Evolutionary conservation across 2,329 filamentous ascomycete genomes (phyloP), one percentile per base, ranked within the genome.

Genomic region (Sporothrix schenckii): DNA sequence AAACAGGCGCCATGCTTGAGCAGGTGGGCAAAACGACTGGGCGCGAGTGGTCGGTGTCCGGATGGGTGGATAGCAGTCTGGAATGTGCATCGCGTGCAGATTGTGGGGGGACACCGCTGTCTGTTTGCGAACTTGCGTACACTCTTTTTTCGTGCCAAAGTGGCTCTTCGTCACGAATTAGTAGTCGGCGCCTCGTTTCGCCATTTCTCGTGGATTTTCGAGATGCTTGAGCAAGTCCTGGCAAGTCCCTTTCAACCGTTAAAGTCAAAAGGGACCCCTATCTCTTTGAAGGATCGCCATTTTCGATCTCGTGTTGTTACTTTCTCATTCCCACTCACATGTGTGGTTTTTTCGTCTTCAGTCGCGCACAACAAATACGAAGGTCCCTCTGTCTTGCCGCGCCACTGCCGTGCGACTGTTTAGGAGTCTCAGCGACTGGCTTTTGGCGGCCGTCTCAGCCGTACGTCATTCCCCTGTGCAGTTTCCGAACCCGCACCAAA

Each of bases 21-120:
- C 73, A 74, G 73, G 73, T 74, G 73, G 72, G 70, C 72, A 67
- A 56, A 72, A 73, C 65, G 72, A 74, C 72, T 74, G 71, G 72
- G 68, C 66, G 44, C 56, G 52, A 68, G 65, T 11, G 69, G 69
- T 50, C 47, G 67, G 53, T 16, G 4, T 41, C 49, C 19, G 19
- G 58, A 27, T 27, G 58, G 39, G 39, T 39, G 24, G 39, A 41
- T 39, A 30, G 49, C 14, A 19, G 49, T 27, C 65, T 54, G 44
- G 50, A 67, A 56, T 50, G 65, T 19, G 49, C 65, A 67, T 67
- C 65, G 50, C 41, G 50, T 44, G 39, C 58, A 63, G 58, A 63
- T 63, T 63, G 41, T 44, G 44, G 44, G 44, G 61, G 39, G 21
- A 63, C 19, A 24, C 58, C 10, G 24, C 3, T 34, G 44, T 49